Evolutionary conservation across 202 grass and related monocot species (phyloP).

Genomic region (Musa balbisiana): DNA sequence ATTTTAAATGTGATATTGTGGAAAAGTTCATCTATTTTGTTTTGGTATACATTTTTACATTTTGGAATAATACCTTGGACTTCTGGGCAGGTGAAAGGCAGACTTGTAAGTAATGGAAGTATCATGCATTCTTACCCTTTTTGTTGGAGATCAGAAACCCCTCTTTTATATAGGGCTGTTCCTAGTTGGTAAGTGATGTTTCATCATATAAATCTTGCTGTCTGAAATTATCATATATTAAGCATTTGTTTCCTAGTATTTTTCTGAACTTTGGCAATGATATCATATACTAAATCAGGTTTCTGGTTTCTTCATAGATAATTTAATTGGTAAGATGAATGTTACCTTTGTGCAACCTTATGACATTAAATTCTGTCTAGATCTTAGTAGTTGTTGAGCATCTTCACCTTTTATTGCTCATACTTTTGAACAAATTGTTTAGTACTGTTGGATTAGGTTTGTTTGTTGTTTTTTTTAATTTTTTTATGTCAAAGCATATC

Average conservation of each 20-base stretch:
- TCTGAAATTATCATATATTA: background rate
- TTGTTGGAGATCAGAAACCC: conserved; percentile 97
- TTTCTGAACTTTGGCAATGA: background rate
- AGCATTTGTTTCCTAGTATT: background rate
- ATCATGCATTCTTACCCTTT: conserved; percentile 96
- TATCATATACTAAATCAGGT: background rate
- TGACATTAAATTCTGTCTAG: background rate
- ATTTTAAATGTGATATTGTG: too few relatives aligned
- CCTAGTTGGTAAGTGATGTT: conserved; percentile 85
- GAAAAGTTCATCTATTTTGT: conserved; percentile 3
- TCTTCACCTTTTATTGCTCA: too few relatives aligned
- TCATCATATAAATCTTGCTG: conserved; percentile 22
- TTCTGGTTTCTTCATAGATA: background rate
- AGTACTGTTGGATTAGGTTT: too few relatives aligned
- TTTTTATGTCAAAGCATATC: too few relatives aligned
- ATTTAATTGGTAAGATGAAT: background rate
- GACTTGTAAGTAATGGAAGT: conserved; percentile 75
- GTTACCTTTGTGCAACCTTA: too few relatives aligned
- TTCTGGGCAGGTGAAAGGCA: conserved; percentile 81
- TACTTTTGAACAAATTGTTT: too few relatives aligned
- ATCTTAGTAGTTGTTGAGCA: background rate
- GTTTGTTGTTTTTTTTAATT: too few relatives aligned
- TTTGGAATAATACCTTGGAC: conserved; percentile 10
- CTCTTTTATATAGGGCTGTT: conserved; percentile 94
- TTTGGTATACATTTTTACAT: conserved; percentile 20